Evolutionary conservation across 352 stramenopile genomes (phyloP), one percentile per base, ranked within the genome.

Genomic region (Blastocystis sp.): DNA sequence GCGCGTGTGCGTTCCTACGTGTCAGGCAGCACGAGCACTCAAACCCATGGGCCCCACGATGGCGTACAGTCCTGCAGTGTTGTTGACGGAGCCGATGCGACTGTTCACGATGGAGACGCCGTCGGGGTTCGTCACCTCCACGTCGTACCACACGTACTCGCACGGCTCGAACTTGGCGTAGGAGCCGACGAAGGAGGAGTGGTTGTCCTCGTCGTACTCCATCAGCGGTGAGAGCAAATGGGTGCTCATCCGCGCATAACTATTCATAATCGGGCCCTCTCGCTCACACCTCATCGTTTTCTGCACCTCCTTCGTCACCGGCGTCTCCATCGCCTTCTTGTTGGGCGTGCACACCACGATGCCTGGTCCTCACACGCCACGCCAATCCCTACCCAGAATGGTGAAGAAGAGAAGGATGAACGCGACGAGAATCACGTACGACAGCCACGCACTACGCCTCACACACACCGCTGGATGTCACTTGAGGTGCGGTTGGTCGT

Each of bases 211-310:
- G 61, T 67, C 41, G 55, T 59, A 21, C 51, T 85, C 74, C 74
- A 85, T 85, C 21, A 85, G 33, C 1, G 74, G 74, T 16, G 74
- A 45, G 35, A 85, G 74, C 16, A 85, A 29, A 50, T 85, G 74
- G 21, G 74, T 67, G 60, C 74, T 85, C 74, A 85, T 85, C 4
- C 74, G 74, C 31, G 74, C 74, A 41, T 85, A 85, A n/a, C 74
- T 74, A 19, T 12, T 13, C 21, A 3, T 26, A 24, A 51, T 2
- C 31, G 35, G 16, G n/a, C 26, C 9, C 9, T 19, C 9, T n/a
- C 3, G 24, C 3, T 0, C 21, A 35, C n/a, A 74, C 63, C 63
- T 85, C 74, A 85, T 85, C 9, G 74, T 85, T 31, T 85, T 85
- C 29, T 85, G 31, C 12, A 85, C 74, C 45, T 85, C 74, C 10